Percentiles rank a stretch among this genome's conserved stretches.
Evolutionary conservation across 768 basidiomycete species (phyloP).

Genomic region (Pisolithus tinctorius): DNA sequence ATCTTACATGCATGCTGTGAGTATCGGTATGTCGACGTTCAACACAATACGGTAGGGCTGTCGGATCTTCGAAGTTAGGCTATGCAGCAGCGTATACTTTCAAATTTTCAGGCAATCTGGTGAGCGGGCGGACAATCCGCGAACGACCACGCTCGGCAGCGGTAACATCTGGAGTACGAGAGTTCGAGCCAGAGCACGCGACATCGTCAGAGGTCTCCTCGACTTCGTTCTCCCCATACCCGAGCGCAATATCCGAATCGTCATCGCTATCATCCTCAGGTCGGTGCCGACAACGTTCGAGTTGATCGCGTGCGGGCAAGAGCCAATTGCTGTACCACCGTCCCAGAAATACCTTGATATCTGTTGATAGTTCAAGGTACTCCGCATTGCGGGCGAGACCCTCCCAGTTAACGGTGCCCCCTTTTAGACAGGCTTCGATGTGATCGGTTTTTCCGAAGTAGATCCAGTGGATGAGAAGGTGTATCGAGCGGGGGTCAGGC

Average conservation of each 20-base stretch:
- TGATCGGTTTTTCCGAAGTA: slow-evolving; percentile 66
- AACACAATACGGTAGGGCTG: too few species aligned
- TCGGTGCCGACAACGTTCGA: slow-evolving; percentile 16
- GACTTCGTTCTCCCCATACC: slow-evolving; percentile 33
- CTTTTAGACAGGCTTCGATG: slow-evolving; percentile 63
- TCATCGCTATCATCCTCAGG: slow-evolving; percentile 23
- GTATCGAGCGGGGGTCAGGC: slow-evolving; percentile 67
- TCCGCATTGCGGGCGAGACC: slow-evolving; percentile 86
- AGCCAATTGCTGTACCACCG: slow-evolving; percentile 69
- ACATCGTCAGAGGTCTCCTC: slow-evolving; percentile 29
- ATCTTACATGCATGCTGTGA: too few species aligned
- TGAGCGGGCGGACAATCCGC: slow-evolving; percentile 34
- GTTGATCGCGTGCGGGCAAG: slow-evolving; percentile 27
- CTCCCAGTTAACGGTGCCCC: slow-evolving; percentile 71
- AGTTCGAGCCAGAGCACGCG: too few species aligned
- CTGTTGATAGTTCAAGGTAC: slow-evolving; percentile 70
- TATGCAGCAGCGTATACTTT: too few species aligned
- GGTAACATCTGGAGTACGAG: too few species aligned
- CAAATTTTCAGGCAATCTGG: slow-evolving; percentile 17
- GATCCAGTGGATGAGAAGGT: slow-evolving; percentile 71
- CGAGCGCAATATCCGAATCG: slow-evolving; percentile 32
- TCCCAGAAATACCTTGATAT: slow-evolving; percentile 72
- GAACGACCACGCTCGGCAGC: slow-evolving; percentile 31
- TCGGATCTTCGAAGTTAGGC: too few species aligned
- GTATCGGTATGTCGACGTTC: too few species aligned